Percentiles rank a stretch among this genome's conserved stretches.
Evolutionary conservation across 2,329 filamentous ascomycete species (phyloP).

Genomic region (Sarocladiaceae sp.): DNA sequence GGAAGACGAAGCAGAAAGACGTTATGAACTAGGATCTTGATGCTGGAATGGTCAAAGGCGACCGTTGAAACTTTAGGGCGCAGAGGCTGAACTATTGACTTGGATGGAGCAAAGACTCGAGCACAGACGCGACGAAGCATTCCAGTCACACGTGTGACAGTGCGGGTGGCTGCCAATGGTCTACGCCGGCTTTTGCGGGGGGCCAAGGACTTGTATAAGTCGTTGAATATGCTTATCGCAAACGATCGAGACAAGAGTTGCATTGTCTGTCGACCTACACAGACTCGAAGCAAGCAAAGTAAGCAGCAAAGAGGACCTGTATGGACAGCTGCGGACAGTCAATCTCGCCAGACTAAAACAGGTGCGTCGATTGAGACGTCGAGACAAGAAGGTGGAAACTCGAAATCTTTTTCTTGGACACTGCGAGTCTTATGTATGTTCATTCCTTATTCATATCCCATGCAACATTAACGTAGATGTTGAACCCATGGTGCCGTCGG

Average conservation of each 20-base stretch:
- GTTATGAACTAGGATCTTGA: no score
- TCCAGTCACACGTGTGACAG: slow-evolving; percentile 1
- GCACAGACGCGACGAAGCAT: background rate
- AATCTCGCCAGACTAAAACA: no score
- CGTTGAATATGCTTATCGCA: no score
- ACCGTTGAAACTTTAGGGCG: no score
- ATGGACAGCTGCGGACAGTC: no score
- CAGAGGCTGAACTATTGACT: slow-evolving; percentile 5
- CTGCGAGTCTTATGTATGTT: slow-evolving; percentile 5
- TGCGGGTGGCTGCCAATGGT: slow-evolving; percentile 5
- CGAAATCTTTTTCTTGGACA: slow-evolving; percentile 7
- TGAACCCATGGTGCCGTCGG: slow-evolving; percentile 1
- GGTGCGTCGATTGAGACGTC: background rate
- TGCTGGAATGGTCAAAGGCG: no score
- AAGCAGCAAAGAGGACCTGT: no score
- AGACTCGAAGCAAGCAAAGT: no score
- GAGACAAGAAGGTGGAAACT: background rate
- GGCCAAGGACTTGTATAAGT: background rate
- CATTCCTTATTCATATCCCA: slow-evolving; percentile 13
- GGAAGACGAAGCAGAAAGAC: no score
- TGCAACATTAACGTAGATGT: slow-evolving; percentile 9
- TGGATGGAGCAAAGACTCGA: no score
- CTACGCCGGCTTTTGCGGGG: background rate
- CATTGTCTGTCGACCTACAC: no score
- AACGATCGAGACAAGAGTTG: no score